Base-by-base conservation (phyloP, 1,284 basidiomycete genomes). In the Cutaneotrichosporon daszewskae region DNA sequence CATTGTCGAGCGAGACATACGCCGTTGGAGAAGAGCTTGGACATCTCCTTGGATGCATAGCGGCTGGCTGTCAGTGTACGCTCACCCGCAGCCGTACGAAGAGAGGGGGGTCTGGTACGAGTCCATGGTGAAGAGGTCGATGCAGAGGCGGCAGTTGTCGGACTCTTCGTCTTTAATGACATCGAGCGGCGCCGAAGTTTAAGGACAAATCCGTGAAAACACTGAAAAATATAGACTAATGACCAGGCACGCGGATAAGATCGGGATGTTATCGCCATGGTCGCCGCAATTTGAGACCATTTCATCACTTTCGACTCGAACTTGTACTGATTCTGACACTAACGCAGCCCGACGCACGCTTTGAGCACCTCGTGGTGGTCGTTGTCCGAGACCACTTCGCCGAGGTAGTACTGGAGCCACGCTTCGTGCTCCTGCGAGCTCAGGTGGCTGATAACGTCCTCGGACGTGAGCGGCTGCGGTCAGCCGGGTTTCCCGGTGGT, bases 31-130 rank as follows among this genome's bases (percentile, higher is more conserved):
- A 97, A 98, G 45, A 98, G 79, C 72, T 88, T 79, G 12, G 90
- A 84, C 94, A 97, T 97, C 74, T 97, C 94, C 69, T 94, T 94
- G 77, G 87, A 92, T 18, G 95, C 95, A 87, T 98, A 98, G 45
- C 94, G 91, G 66, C 91, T 95, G 58, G 3, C 28, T 20, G 32
- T 40, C 37, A 31, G 38, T 34, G 16, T 14, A 28, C 16, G 16
- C 22, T 5, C 29, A 19, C 24, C 24, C 8, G 12, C 19, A 13
- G 27, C 19, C 28, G 33, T 31, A 73, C 74, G 73, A 75, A n/a
- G 74, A 71, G 23, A 75, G 67, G 14, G 75, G 74, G 20, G 75
- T 76, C 50, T 76, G 74, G 53, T 76, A 76, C 34, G 64, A 63
- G 59, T 76, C 74, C 69, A 73, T 74, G 32, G 18, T 62, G 59